Evolutionary conservation across 352 stramenopile genomes (phyloP).

Genomic region (Phytopythium boreale): DNA sequence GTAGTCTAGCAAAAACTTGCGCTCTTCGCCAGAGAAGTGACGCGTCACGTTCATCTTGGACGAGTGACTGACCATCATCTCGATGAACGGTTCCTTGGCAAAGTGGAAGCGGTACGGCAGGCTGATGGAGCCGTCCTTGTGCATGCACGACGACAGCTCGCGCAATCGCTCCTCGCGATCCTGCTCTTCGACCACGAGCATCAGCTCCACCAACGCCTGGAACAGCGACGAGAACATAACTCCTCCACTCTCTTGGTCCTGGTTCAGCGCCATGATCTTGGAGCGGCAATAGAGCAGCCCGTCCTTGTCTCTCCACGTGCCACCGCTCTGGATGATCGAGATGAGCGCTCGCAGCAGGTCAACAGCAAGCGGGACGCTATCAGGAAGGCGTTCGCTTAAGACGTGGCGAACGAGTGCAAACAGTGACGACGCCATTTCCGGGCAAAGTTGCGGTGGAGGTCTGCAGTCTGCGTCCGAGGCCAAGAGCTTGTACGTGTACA

Average conservation of each 20-base stretch:
- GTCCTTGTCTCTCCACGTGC: constrained; percentile 67
- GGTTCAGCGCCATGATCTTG: constrained; percentile 80
- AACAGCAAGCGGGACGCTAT: constrained; percentile 48
- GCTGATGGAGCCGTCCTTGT: constrained; percentile 52
- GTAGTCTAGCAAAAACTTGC: constrained; percentile 74
- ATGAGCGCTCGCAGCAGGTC: constrained; percentile 68
- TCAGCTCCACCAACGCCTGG: constrained; percentile 80
- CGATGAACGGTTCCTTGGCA: constrained; percentile 48
- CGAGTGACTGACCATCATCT: constrained; percentile 80
- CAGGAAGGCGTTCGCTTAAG: constrained; percentile 52
- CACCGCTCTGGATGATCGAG: constrained; percentile 53
- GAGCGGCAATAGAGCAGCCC: constrained; percentile 80
- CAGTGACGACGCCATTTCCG: constrained; percentile 56
- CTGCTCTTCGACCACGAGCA: constrained; percentile 81
- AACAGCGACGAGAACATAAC: constrained; percentile 74
- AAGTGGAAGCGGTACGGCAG: constrained; percentile 81
- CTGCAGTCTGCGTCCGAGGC: constrained; percentile 1
- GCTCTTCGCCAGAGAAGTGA: constrained; percentile 71
- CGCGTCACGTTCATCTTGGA: constrained; percentile 75
- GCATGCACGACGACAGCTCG: constrained; percentile 50
- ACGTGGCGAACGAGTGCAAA: constrained; percentile 79
- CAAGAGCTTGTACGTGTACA: constrained; percentile 38
- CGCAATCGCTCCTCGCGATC: constrained; percentile 43
- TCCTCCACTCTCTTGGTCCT: constrained; percentile 69
- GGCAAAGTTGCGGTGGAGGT: constrained; percentile 27